phyloP scores from a whole-genome alignment of 257 asterid genomes.

The Osmanthus fragrans region DNA sequence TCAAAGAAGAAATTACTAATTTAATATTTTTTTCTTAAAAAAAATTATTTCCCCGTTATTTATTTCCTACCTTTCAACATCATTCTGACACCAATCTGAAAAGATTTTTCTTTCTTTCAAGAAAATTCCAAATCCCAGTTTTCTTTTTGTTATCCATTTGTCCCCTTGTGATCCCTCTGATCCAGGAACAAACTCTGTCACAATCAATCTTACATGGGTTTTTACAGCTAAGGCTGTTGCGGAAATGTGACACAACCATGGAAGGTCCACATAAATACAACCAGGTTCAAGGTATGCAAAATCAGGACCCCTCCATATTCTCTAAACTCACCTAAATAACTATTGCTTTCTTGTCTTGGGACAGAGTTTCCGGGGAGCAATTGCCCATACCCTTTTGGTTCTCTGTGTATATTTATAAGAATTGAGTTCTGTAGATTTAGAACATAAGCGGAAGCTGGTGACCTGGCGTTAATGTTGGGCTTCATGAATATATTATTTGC shows the following conservation, averaged over 20 bases:
- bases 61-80: slow-evolving; percentile 27
- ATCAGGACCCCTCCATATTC: slow-evolving; percentile 56
- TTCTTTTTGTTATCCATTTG: slow-evolving; percentile 59
- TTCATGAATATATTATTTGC: slow-evolving; percentile 45
- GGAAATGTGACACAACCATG: slow-evolving; percentile 65
- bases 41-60: slow-evolving; percentile 17
- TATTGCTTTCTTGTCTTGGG: slow-evolving; percentile 50
- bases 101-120: slow-evolving; percentile 38
- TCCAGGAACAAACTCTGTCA: slow-evolving; percentile 96
- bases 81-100: slow-evolving; percentile 68
- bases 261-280: slow-evolving; percentile 71
- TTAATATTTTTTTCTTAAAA: not conserved
- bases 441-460: slow-evolving; percentile 42
- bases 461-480: slow-evolving; percentile 34
- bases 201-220: slow-evolving; percentile 75
- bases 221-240: slow-evolving; percentile 84
- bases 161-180: slow-evolving; percentile 49
- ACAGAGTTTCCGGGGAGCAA: slow-evolving; percentile 37
- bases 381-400: slow-evolving; percentile 79
- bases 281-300: slow-evolving; percentile 88
- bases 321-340: slow-evolving; percentile 55
- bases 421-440: slow-evolving; percentile 52
- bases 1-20: slow-evolving; percentile 40
- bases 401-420: slow-evolving; percentile 46
- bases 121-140: slow-evolving; percentile 46